Evolutionary conservation across 306 rosid species (phyloP).

Genomic region (Cicer yamashitae): DNA sequence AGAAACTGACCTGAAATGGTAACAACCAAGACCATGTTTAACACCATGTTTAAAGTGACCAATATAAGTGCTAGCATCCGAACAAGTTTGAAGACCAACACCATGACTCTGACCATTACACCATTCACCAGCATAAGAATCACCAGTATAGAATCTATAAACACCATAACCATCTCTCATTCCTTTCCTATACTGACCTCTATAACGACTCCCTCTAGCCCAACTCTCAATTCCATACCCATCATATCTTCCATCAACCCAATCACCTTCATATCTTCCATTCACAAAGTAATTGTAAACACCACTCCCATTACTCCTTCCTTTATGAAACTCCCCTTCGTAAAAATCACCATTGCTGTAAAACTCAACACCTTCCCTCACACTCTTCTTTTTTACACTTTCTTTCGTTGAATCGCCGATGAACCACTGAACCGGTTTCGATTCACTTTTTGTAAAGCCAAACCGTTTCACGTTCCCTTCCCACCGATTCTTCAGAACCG

Average conservation of each 20-base stretch:
- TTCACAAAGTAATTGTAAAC: conserved; percentile 89
- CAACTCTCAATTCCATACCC: conserved; percentile 95
- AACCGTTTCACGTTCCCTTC: conserved; percentile 61
- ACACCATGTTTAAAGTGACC: conserved; percentile 90
- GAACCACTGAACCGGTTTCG: conserved; percentile 87
- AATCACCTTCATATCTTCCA: conserved; percentile 92
- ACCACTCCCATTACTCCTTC: conserved; percentile 88
- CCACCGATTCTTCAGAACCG: conserved; percentile 63
- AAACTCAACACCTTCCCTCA: conserved; percentile 88
- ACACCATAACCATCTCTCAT: conserved; percentile 88
- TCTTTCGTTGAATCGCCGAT: conserved; percentile 61
- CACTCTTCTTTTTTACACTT: conserved; percentile 34
- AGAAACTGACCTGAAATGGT: conserved; percentile 82
- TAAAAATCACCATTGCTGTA: conserved; percentile 97
- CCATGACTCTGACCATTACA: conserved; percentile 97
- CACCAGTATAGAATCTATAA: conserved; percentile 87
- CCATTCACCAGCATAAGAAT: conserved; percentile 94
- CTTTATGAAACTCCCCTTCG: conserved; percentile 93
- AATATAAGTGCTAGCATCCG: conserved; percentile 85
- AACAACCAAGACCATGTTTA: conserved; percentile 92
- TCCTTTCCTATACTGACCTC: conserved; percentile 86
- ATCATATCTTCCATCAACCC: conserved; percentile 94
- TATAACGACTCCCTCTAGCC: conserved; percentile 87
- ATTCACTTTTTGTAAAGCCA: conserved; percentile 49
- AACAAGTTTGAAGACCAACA: conserved; percentile 85